phyloP scores from a whole-genome alignment of 2,329 filamentous ascomycete genomes.

The Claviceps cyperi region DNA sequence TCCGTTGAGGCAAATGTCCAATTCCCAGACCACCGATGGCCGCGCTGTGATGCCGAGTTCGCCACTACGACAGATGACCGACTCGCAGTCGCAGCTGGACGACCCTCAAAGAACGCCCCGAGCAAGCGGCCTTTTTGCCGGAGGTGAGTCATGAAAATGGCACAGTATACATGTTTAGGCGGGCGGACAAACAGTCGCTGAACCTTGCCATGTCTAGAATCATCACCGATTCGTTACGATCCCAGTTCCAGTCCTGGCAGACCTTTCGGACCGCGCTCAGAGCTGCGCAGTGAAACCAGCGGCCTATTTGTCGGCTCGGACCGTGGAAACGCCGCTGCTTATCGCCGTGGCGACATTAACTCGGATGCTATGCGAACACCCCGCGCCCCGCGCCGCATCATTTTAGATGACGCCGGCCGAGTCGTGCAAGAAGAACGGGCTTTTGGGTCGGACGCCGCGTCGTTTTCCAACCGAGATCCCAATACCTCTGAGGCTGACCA shows the following conservation, averaged over 20 bases:
- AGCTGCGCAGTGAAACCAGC: constrained; percentile 71
- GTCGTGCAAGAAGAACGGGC: constrained; percentile 39
- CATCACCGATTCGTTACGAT: constrained; percentile 82
- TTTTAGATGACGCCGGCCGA: constrained; percentile 44
- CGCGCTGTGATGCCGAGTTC: constrained; percentile 36
- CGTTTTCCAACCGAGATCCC: constrained; percentile 52
- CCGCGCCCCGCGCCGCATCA: constrained; percentile 36
- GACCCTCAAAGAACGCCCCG: constrained; percentile 54
- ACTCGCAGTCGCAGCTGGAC: constrained; percentile 35
- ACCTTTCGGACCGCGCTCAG: constrained; percentile 46
- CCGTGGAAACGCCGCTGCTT: constrained; percentile 35
- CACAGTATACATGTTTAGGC: too few species aligned
- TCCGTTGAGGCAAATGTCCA: constrained; percentile 41
- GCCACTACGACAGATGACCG: constrained; percentile 43
- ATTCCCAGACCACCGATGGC: constrained; percentile 35
- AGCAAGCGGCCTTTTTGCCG: constrained; percentile 44
- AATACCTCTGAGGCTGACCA: constrained; percentile 84
- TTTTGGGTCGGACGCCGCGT: constrained; percentile 42
- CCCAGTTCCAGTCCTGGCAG: constrained; percentile 78
- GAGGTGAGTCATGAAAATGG: constrained; percentile 35
- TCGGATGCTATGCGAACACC: constrained; percentile 55
- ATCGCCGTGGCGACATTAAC: constrained; percentile 71
- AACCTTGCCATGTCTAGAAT: constrained; percentile 41
- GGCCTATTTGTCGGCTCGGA: constrained; percentile 65
- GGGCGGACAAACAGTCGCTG: constrained; percentile 2